Evolutionary conservation across 2,329 filamentous ascomycete genomes (phyloP).

Genomic region (Aschersonia sp.): DNA sequence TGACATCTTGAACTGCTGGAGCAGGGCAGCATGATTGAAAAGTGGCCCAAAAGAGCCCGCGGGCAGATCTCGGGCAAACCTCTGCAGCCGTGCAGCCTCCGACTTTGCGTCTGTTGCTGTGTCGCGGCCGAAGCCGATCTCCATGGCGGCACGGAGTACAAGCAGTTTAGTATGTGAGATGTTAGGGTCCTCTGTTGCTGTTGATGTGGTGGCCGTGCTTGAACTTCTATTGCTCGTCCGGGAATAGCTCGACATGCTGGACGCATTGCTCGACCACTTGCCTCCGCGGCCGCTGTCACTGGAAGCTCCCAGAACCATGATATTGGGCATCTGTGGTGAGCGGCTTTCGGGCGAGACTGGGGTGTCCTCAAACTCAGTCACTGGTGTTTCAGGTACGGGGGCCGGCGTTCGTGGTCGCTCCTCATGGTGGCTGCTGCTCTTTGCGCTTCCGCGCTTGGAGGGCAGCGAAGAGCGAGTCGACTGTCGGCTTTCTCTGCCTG

Average conservation of each 20-base stretch:
- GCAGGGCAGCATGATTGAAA: conserved; percentile 53
- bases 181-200: conserved; percentile 58
- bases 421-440: conserved; percentile 24
- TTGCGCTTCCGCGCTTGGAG: conserved; percentile 39
- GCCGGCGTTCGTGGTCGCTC: conserved; percentile 30
- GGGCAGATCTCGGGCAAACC: conserved; percentile 63
- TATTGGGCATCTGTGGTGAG: conserved; percentile 66
- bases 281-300: conserved; percentile 44
- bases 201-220: conserved; percentile 58
- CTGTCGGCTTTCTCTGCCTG: conserved; percentile 31
- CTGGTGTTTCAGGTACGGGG: conserved; percentile 70
- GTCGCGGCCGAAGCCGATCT: conserved; percentile 61
- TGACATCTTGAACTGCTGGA: conserved; percentile 69
- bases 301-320: conserved; percentile 66
- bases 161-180: conserved; percentile 65
- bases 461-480: conserved; percentile 35
- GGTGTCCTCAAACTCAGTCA: conserved; percentile 89
- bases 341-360: conserved; percentile 69
- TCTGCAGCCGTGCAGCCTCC: conserved; percentile 44
- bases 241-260: conserved; percentile 66
- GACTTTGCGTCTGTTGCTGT: conserved; percentile 27
- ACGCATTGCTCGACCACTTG: conserved; percentile 71
- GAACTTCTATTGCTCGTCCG: conserved; percentile 51
- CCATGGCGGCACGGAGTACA: conserved; percentile 73
- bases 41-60: conserved; percentile 64